Base-by-base conservation (phyloP, 371 early-diverging fungal genomes). In the Mortierella sp. region DNA sequence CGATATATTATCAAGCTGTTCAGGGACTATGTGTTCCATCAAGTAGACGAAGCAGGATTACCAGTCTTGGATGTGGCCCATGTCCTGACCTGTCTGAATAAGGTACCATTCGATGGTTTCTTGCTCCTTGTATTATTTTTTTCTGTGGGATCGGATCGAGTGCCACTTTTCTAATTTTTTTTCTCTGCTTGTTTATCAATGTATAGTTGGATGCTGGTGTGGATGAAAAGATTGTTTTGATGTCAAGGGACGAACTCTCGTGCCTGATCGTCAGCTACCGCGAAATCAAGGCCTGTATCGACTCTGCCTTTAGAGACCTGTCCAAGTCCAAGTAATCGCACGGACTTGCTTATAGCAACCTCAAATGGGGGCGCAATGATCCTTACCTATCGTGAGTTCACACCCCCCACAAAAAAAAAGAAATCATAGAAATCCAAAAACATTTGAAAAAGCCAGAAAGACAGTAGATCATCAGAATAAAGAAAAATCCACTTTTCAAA, bases 11-110 rank as follows among this genome's bases (percentile, higher is more conserved):
- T 98, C 71, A 97, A 97, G 85, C 89, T 99, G 39, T 98, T 99
- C 80, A 90, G 98, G 69, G 98, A 98, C 81, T 97, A 96, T 80
- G 94, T 98, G 24, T 99, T 99, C 84, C 99, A 98, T 85, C 96
- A 96, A 84, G 96, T 96, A 13, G 95, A 97, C 83, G 96, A 96
- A 48, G 87, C 90, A 39, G 97, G 97, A 5, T 83, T 90, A 34
- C 97, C 98, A 11, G 90, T 97, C 2, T 85, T 96, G 26, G 97
- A 98, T 82, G 93, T 98, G 87, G 94, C 93, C 0, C 99, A 99
- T 89, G 96, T 98, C 9, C 64, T 98, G 47, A 89, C 93, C n/a
- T 96, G 96, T 85, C 88, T 99, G 64, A 99, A 98, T 87, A 98
- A 97, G 95, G 96, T 95, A 89, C 64, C 40, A 29, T 26, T 40